phyloP scores from a whole-genome alignment of 23 red algal species.

The Chondrus crispus region DNA sequence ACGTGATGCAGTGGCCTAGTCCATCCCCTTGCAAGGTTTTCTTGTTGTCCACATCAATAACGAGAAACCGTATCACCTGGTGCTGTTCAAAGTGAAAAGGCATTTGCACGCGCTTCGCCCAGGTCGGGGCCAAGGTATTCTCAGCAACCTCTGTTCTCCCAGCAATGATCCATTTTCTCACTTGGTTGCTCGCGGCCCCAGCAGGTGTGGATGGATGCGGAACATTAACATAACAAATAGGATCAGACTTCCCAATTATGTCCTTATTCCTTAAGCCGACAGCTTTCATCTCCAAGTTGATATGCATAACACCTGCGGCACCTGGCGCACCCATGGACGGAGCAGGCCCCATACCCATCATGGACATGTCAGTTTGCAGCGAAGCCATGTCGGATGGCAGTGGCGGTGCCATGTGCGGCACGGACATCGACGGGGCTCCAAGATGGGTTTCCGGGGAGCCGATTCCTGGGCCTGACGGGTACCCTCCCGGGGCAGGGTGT shows the following conservation, averaged over 20 bases:
- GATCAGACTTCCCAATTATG: constrained; percentile 38
- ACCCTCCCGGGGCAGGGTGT: too few relatives aligned
- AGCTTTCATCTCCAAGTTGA: constrained; percentile 45
- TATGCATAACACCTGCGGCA: background rate
- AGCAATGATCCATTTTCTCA: constrained; percentile 6
- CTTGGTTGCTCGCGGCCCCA: background rate
- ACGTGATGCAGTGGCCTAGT: constrained; percentile 3
- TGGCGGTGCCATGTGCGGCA: background rate
- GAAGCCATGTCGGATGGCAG: background rate
- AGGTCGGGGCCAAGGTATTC: constrained; percentile 36
- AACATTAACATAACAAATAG: constrained; percentile 3
- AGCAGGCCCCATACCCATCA: background rate
- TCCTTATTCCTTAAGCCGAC: constrained; percentile 56
- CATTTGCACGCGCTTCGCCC: constrained; percentile 26
- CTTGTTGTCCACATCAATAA: constrained; percentile 45
- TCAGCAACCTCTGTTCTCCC: constrained; percentile 36
- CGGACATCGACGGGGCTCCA: background rate
- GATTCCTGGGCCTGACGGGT: too few relatives aligned
- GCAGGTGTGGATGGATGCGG: background rate
- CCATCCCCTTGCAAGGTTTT: constrained; percentile 17
- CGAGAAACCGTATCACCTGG: constrained; percentile 31
- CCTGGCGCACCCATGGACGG: background rate
- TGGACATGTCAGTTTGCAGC: background rate
- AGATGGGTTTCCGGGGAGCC: background rate
- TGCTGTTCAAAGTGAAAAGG: constrained; percentile 52